Evolutionary conservation across 495 filamentous ascomycete species (phyloP), one percentile per base, ranked within the genome.

Genomic region (Hypoxylon rickii): DNA sequence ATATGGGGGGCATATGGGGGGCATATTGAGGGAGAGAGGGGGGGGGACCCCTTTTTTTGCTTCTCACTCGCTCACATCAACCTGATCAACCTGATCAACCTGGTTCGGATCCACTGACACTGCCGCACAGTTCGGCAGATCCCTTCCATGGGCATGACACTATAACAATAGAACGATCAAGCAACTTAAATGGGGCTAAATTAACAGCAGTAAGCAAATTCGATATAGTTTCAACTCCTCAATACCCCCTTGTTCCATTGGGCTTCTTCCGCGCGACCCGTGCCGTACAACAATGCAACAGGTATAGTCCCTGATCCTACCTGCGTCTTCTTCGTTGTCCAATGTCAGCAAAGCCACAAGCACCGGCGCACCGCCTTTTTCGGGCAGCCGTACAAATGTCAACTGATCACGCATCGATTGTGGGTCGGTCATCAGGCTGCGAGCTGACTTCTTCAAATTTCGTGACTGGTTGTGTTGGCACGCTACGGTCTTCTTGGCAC

Each of bases 291-390:
- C 10, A 10, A 44, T 57, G 53, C 44, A 21, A 48, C 56, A 41
- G 39, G 20, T 52, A 52, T 10, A 44, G 42, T 41, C 47, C 29
- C 38, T 45, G 18, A 32, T 43, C 43, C 43, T 13, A 21, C 39
- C 8, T 18, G 8, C n/a, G 36, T 49, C 44, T 36, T 48, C 43
- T 38, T 37, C 20, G 29, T 48, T 31, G 59, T 63, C 59, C 37
- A 63, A 63, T 52, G 59, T 63, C 43, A 63, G 59, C 52, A 19
- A 17, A 29, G 39, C 44, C 43, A 46, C 51, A 13, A 49, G 12
- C 31, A 39, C 20, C 16, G 26, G 26, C 33, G 22, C 21, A 34
- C 12, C 18, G 31, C 33, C 33, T 10, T 37, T 21, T 22, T 44
- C 20, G 41, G 20, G 44, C 37, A 49, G 13, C 44, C 44, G 3